A percentile compares a stretch with the other conserved stretches of the same genome.
Conservation (phyloP, 805 yeast genomes). For the Candida jianshihensis region DNA sequence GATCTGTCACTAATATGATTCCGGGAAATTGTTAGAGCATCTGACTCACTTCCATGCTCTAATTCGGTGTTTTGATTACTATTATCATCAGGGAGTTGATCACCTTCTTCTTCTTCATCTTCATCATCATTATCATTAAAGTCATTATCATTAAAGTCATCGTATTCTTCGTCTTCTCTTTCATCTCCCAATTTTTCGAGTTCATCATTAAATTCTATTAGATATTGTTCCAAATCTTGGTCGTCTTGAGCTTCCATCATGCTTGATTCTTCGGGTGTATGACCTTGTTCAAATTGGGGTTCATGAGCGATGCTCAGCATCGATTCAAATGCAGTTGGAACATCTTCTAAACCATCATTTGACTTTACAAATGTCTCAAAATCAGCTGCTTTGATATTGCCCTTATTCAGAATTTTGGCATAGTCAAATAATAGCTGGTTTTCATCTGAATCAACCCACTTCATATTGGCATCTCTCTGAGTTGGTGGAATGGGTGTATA, state of each 20-base stretch:
- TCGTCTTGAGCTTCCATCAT: conserved; percentile 8
- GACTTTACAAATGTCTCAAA: conserved; percentile 18
- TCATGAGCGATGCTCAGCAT: conserved; percentile 24
- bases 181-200: conserved; percentile 3
- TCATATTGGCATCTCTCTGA: conserved; percentile 18
- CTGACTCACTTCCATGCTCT: no score
- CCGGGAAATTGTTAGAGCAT: no score
- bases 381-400: conserved; percentile 1
- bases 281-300: conserved; percentile 13
- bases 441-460: conserved; percentile 40
- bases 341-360: conserved; percentile 15
- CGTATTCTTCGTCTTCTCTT: no score
- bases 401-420: conserved; percentile 16
- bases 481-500: conserved; percentile 23
- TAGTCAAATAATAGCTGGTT: conserved; percentile 27
- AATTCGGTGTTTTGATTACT: not conserved
- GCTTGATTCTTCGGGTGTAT: not conserved
- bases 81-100: not conserved
- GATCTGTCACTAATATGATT: no score
- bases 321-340: conserved; percentile 28
- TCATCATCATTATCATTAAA: conserved; percentile 3
- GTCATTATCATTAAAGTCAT: conserved; percentile 4
- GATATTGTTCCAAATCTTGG: not conserved
- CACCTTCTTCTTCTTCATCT: not conserved
- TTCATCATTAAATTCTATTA: not conserved